These are phyloP conservation scores for Monosporozyma yasuniensis DNA, from an alignment of 805 yeast species.

Conservation along the genomic window DNA sequence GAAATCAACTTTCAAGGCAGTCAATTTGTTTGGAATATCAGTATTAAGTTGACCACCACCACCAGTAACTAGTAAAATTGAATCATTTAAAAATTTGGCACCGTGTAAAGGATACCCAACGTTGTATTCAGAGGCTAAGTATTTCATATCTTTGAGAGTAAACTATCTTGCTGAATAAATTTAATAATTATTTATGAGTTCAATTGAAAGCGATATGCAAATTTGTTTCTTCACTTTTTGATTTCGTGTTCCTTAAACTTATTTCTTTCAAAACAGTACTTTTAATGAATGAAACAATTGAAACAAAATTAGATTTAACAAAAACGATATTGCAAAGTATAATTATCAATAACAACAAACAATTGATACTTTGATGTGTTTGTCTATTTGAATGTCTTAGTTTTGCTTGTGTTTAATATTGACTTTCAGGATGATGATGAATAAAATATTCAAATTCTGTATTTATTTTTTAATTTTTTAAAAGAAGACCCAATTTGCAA, in stretches of 20 bases:
- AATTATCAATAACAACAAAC: neutral
- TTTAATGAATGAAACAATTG: neutral
- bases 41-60: constrained; percentile 95
- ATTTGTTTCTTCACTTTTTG: neutral
- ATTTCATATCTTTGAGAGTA: constrained; percentile 14
- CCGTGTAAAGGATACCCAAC: constrained; percentile 76
- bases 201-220: neutral
- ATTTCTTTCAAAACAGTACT: neutral
- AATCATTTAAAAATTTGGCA: constrained; percentile 55
- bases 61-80: constrained; percentile 66
- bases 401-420: too few relatives aligned
- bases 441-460: neutral
- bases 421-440: neutral
- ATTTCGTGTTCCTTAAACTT: neutral
- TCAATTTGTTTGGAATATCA: constrained; percentile 78
- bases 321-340: neutral
- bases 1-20: constrained; percentile 53
- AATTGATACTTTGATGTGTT: neutral
- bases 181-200: neutral
- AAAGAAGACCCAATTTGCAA: neutral
- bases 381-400: too few relatives aligned
- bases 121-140: constrained; percentile 20
- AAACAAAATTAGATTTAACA: neutral
- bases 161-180: neutral
- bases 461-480: too few relatives aligned